Conservation (phyloP, 108 stramenopile species). For the Skeletonema marinoi region DNA sequence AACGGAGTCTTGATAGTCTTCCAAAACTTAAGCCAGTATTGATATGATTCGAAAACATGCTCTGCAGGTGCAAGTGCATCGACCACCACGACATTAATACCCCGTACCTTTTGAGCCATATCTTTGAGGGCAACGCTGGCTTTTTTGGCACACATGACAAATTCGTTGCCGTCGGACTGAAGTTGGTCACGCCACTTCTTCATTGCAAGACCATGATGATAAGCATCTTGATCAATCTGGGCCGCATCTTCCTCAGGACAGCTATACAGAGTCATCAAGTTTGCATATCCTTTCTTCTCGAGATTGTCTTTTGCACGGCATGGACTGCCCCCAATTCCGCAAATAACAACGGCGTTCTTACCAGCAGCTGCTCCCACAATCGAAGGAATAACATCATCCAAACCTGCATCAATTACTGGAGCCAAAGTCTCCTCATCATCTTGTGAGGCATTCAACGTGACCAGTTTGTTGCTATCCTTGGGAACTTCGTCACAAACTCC, state of each 20-base stretch:
- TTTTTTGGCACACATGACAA: slow-evolving; percentile 37
- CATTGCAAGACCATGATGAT: slow-evolving; percentile 25
- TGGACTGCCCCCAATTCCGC: slow-evolving; percentile 16
- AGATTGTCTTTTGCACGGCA: slow-evolving; percentile 37
- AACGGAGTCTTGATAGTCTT: slow-evolving; percentile 38
- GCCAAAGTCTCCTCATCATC: slow-evolving; percentile 27
- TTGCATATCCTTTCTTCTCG: slow-evolving; percentile 28
- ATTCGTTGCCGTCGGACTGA: slow-evolving; percentile 14
- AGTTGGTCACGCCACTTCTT: slow-evolving; percentile 39
- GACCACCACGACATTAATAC: slow-evolving; percentile 39
- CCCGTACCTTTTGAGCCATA: slow-evolving; percentile 23
- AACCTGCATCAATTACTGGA: slow-evolving; percentile 39
- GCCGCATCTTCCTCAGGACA: slow-evolving; percentile 27
- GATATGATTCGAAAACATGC: slow-evolving; percentile 22
- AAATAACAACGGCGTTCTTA: slow-evolving; percentile 35
- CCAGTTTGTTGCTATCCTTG: slow-evolving; percentile 17
- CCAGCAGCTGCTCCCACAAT: slow-evolving; percentile 17
- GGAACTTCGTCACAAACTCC: slow-evolving; percentile 24
- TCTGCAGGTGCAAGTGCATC: slow-evolving; percentile 40
- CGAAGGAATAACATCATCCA: slow-evolving; percentile 22
- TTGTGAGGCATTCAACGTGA: slow-evolving; percentile 29
- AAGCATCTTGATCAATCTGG: slow-evolving; percentile 22
- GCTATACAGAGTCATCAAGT: slow-evolving; percentile 37
- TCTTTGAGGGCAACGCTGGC: slow-evolving; percentile 36
- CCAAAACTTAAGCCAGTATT: slow-evolving; percentile 44